phyloP scores from a whole-genome alignment of 2,329 filamentous ascomycete genomes.

The Hansfordia pulvinata region DNA sequence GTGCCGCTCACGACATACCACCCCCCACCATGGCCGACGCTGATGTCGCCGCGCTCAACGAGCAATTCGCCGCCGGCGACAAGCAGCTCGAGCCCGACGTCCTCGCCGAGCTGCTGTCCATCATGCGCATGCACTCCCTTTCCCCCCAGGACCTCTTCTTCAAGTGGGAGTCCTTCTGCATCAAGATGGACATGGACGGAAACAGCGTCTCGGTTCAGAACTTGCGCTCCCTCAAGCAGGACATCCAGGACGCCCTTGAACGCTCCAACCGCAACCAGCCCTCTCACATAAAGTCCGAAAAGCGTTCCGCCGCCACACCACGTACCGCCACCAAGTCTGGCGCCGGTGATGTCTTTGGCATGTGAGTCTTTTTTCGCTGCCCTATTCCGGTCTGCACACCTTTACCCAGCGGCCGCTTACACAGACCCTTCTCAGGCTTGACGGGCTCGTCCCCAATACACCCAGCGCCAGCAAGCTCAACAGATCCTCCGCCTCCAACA shows the following conservation, averaged over 20 bases:
- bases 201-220: constrained; percentile 57
- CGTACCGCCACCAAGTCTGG: constrained; percentile 40
- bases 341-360: constrained; percentile 67
- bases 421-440: constrained; percentile 33
- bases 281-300: constrained; percentile 47
- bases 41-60: constrained; percentile 25
- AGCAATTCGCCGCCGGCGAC: constrained; percentile 39
- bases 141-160: constrained; percentile 80
- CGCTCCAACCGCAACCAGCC: constrained; percentile 54
- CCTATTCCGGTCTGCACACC: too few relatives aligned
- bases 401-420: constrained; percentile 2
- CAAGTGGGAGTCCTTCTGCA: constrained; percentile 98
- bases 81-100: constrained; percentile 63
- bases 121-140: constrained; percentile 71
- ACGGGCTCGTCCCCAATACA: constrained; percentile 55
- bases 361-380: constrained; percentile 34
- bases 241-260: constrained; percentile 74
- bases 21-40: constrained; percentile 21
- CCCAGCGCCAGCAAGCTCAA: constrained; percentile 32
- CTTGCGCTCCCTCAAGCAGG: constrained; percentile 69
- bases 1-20: too few relatives aligned
- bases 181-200: constrained; percentile 81
- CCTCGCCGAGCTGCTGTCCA: constrained; percentile 68
- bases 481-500: constrained; percentile 20
- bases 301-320: constrained; percentile 48